Evolutionary conservation across 2,329 filamentous ascomycete genomes (phyloP), one percentile per base, ranked within the genome.

Genomic region (Aspergillus sp.): DNA sequence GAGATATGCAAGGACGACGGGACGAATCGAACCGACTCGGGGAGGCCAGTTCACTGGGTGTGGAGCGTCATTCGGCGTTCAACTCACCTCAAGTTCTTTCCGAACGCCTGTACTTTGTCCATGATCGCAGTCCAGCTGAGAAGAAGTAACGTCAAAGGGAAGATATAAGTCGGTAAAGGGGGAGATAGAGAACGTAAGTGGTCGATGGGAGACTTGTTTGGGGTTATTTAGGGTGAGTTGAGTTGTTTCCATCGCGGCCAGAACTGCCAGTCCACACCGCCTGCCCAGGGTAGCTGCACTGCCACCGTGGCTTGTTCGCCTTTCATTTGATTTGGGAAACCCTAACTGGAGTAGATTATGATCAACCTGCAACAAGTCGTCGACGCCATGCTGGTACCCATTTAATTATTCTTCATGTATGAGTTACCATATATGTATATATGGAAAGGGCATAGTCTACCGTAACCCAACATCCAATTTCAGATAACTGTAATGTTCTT

Each of bases 21-120:
- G 43, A 55, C 26, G 26, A 30, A 30, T 30, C 8, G 26, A 30
- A 30, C 7, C 26, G 26, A 30, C 26, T 30, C 26, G 22, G 22
- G 22, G 22, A 24, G 22, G 7, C 22, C 22, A 24, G 22, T 24
- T 7, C 41, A 48, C 53, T 54, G 59, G 53, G 38, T 44, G 40
- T 49, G 33, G 53, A 54, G 60, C 48, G 35, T 22, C 33, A 30
- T 30, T 9, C 9, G 10, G 26, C 3, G 26, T 50, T 51, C 46
- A 58, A 65, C 80, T 63, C 74, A 86, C 84, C 80, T 82, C 67
- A 89, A 79, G 73, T 82, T 87, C 79, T 88, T 88, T 65, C 85
- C 84, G 67, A 88, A 86, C 56, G 83, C 82, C 67, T 82, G 79
- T 60, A 89, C 78, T 72, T 87, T 86, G 69, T 88, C 85, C 85